A percentile compares a stretch with the other conserved stretches of the same genome.
These are phyloP conservation scores for Melastoma candidum DNA, from an alignment of 441 rosid genomes.

Conservation along the genomic window DNA sequence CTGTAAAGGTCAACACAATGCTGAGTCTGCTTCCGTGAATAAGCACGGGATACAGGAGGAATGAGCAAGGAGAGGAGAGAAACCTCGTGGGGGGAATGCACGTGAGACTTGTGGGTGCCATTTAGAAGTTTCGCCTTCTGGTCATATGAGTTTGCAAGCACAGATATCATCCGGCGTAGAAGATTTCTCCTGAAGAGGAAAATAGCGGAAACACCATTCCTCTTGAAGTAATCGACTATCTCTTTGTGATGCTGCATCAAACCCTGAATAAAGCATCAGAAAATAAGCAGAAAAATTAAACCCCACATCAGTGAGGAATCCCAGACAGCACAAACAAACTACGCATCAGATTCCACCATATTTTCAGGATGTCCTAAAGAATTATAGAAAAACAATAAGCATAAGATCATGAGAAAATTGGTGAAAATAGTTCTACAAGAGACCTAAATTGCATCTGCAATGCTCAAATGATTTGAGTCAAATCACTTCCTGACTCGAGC, in stretches of 20 bases:
- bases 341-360: too few species aligned
- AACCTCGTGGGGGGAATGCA: slow-evolving; percentile 84
- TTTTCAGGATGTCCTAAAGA: too few species aligned
- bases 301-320: too few species aligned
- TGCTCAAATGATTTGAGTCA: too few species aligned
- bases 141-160: slow-evolving; percentile 84
- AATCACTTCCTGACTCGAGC: too few species aligned
- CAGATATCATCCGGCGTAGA: slow-evolving; percentile 75
- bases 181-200: slow-evolving; percentile 88
- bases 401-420: too few species aligned
- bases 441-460: too few species aligned
- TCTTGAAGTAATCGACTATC: slow-evolving; percentile 72
- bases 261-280: slow-evolving; percentile 37
- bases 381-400: too few species aligned
- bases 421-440: too few species aligned
- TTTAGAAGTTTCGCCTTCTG: slow-evolving; percentile 55
- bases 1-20: slow-evolving; percentile 21
- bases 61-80: slow-evolving; percentile 4
- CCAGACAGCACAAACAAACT: too few species aligned
- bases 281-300: not conserved
- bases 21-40: too few species aligned
- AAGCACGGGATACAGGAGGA: too few species aligned
- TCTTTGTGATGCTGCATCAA: slow-evolving; percentile 71
- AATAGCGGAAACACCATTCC: slow-evolving; percentile 69
- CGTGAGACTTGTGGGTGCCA: slow-evolving; percentile 94